These are phyloP conservation scores for Verticillium alfalfae DNA, from an alignment of 2,329 filamentous ascomycete genomes.

Conservation along the genomic window DNA sequence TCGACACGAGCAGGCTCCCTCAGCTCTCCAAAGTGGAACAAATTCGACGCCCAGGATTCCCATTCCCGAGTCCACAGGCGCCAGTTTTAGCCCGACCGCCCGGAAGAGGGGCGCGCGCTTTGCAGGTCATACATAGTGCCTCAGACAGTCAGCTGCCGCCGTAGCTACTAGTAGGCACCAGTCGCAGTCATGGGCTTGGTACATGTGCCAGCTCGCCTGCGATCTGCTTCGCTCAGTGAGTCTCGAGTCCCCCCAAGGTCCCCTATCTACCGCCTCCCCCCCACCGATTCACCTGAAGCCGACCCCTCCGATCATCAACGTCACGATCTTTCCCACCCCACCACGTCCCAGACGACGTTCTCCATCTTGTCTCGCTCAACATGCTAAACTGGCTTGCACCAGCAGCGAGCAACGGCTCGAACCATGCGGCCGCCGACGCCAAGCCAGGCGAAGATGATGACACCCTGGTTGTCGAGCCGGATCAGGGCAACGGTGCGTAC, in stretches of 20 bases:
- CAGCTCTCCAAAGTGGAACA: neutral
- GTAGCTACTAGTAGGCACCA: slow-evolving; percentile 2
- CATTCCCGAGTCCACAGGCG: neutral
- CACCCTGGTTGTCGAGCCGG: slow-evolving; percentile 78
- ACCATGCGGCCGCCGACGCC: slow-evolving; percentile 43
- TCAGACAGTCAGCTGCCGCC: neutral
- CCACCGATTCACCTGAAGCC: neutral
- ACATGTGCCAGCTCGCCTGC: slow-evolving; percentile 12
- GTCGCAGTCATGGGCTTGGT: slow-evolving; percentile 14
- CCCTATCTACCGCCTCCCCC: neutral
- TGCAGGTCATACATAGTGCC: neutral
- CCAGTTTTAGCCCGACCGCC: neutral
- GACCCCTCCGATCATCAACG: neutral
- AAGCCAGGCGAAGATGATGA: slow-evolving; percentile 56
- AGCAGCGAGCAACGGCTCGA: slow-evolving; percentile 44
- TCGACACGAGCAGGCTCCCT: neutral
- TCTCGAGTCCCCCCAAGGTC: neutral
- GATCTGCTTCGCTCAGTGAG: slow-evolving; percentile 3
- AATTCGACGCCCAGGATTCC: neutral
- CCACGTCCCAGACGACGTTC: neutral
- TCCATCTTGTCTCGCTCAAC: slow-evolving; percentile 3
- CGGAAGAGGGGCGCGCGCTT: neutral
- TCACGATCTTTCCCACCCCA: slow-evolving; percentile 11
- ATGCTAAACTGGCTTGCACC: slow-evolving; percentile 38
- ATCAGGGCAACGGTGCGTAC: slow-evolving; percentile 84